Evolutionary conservation across 2,329 filamentous ascomycete genomes (phyloP).

Genomic region (Fusarium solani-melongenae): DNA sequence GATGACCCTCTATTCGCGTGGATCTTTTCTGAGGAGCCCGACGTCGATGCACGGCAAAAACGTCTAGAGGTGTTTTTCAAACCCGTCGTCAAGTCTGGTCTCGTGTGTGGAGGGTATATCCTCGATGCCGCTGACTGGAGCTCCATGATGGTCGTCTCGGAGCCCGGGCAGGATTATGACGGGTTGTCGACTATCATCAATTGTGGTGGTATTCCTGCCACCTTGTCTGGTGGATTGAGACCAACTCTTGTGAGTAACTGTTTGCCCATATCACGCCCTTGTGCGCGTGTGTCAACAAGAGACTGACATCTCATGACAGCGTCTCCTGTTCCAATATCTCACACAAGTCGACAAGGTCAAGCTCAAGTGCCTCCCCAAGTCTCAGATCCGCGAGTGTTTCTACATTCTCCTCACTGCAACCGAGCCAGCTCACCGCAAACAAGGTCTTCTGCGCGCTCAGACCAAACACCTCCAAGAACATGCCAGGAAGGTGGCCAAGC

Average conservation of each 20-base stretch:
- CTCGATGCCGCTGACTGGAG: constrained; percentile 15
- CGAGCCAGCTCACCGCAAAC: not conserved
- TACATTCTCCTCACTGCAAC: constrained; percentile 16
- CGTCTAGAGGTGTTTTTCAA: constrained; percentile 6
- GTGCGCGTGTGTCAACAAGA: too few species aligned
- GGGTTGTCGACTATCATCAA: constrained; percentile 1
- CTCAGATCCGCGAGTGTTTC: constrained; percentile 8
- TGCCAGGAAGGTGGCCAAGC: constrained; percentile 9
- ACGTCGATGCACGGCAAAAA: constrained; percentile 1
- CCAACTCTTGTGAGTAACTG: constrained; percentile 6
- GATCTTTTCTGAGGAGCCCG: constrained; percentile 3
- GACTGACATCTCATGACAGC: constrained; percentile 1
- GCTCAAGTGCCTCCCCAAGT: not conserved
- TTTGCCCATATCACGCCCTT: not conserved
- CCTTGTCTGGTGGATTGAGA: constrained; percentile 5
- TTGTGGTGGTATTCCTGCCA: constrained; percentile 11
- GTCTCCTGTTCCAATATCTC: constrained; percentile 8
- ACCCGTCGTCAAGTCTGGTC: constrained; percentile 5
- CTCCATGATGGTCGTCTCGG: constrained; percentile 19
- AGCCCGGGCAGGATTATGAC: constrained; percentile 18
- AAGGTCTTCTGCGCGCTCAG: constrained; percentile 8
- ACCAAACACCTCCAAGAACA: not conserved
- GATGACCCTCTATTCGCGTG: constrained; percentile 12
- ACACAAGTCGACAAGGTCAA: constrained; percentile 4
- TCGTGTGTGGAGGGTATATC: constrained; percentile 9